Conservation (phyloP, 768 basidiomycete genomes). For the Boletus vermiculosoides region DNA sequence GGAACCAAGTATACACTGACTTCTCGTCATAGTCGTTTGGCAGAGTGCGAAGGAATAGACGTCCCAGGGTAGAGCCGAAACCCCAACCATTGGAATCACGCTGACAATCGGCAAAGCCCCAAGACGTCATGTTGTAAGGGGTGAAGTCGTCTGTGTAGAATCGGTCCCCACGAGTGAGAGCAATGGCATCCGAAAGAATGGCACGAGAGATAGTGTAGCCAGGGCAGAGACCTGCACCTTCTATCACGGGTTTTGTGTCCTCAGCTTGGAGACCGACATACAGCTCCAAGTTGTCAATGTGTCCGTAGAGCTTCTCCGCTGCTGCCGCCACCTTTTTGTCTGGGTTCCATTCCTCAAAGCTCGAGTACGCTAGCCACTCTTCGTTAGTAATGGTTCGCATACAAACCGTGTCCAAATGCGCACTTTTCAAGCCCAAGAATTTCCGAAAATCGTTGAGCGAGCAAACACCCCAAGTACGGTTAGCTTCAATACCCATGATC, state of each 20-base stretch:
- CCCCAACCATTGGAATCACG: slow-evolving; percentile 69
- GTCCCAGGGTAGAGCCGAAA: slow-evolving; percentile 67
- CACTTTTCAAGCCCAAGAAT: slow-evolving; percentile 78
- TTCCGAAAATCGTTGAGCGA: slow-evolving; percentile 82
- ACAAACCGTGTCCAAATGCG: slow-evolving; percentile 12
- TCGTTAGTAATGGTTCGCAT: background rate
- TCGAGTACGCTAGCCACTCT: slow-evolving; percentile 51
- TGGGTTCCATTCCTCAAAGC: slow-evolving; percentile 82
- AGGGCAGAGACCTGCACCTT: slow-evolving; percentile 84
- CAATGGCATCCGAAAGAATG: slow-evolving; percentile 83
- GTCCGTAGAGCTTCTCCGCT: slow-evolving; percentile 75
- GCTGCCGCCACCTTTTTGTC: slow-evolving; percentile 63
- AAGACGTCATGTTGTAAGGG: slow-evolving; percentile 74
- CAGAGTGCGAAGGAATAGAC: slow-evolving; percentile 70
- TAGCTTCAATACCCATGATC: slow-evolving; percentile 80
- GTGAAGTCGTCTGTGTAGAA: slow-evolving; percentile 83
- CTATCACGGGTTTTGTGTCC: slow-evolving; percentile 67
- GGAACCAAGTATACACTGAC: slow-evolving; percentile 83
- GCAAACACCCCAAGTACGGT: slow-evolving; percentile 77
- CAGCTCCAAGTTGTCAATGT: slow-evolving; percentile 75
- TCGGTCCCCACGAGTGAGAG: slow-evolving; percentile 81
- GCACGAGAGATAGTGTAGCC: slow-evolving; percentile 84
- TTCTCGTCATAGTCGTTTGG: slow-evolving; percentile 67
- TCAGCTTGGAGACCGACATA: slow-evolving; percentile 83
- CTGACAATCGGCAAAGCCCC: slow-evolving; percentile 84